phyloP scores from a whole-genome alignment of 2,329 filamentous ascomycete genomes.

The Truncatella angustata region DNA sequence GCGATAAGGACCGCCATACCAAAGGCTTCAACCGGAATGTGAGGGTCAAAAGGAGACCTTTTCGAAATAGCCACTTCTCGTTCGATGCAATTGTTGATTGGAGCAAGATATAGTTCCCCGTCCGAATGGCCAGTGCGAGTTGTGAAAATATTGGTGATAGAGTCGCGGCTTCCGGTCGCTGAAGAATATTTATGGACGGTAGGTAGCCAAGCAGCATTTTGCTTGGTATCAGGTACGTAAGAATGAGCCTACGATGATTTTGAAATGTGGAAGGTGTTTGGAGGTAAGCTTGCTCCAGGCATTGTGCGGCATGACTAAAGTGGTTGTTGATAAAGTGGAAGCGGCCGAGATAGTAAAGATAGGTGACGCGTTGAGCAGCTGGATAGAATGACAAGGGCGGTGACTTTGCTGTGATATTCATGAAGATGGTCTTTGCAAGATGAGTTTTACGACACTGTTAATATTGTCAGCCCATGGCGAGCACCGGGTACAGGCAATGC shows the following conservation, averaged over 20 bases:
- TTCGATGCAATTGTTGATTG: constrained; percentile 64
- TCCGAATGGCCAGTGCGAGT: constrained; percentile 68
- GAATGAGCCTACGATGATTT: constrained; percentile 74
- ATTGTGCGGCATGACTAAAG: constrained; percentile 73
- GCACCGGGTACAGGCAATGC: no score
- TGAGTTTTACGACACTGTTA: constrained; percentile 73
- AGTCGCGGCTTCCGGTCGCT: constrained; percentile 66
- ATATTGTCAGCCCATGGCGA: constrained; percentile 12
- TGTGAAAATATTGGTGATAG: constrained; percentile 68
- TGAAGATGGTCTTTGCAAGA: constrained; percentile 84
- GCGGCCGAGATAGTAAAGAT: constrained; percentile 89
- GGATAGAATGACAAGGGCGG: constrained; percentile 81
- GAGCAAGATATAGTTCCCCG: constrained; percentile 73
- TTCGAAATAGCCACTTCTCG: constrained; percentile 72
- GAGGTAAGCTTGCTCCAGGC: constrained; percentile 75
- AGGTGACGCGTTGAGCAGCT: constrained; percentile 83
- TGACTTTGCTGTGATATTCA: constrained; percentile 80
- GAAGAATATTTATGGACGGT: constrained; percentile 65
- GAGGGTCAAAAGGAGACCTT: constrained; percentile 73
- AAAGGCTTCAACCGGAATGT: constrained; percentile 76
- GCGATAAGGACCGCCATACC: constrained; percentile 79
- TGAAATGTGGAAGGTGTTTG: constrained; percentile 62
- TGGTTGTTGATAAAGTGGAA: constrained; percentile 85
- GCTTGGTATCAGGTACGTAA: constrained; percentile 78
- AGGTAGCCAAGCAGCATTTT: constrained; percentile 86